A percentile compares a stretch with the other conserved stretches of the same genome.
Conservation (phyloP, 495 filamentous ascomycete genomes). For the Penicillium arizonense region DNA sequence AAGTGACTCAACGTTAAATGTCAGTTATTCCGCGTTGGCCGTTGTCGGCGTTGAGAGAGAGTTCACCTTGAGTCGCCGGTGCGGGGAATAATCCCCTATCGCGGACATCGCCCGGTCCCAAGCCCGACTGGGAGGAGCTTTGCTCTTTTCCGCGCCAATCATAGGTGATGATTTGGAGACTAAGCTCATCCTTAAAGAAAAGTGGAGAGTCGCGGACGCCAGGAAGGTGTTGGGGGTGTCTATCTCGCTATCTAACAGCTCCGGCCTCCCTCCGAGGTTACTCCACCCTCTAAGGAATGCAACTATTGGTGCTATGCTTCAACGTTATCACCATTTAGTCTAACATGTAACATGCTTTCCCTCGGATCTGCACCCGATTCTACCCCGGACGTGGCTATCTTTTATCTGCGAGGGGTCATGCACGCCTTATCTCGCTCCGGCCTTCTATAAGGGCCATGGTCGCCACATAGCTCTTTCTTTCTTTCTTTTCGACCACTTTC, state of each 20-base stretch:
- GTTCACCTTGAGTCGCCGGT: not conserved
- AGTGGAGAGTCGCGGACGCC: not conserved
- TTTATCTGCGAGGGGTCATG: constrained; percentile 7
- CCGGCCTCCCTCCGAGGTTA: constrained; percentile 8
- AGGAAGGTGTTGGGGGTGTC: not conserved
- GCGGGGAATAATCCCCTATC: constrained; percentile 7
- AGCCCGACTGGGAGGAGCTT: not conserved
- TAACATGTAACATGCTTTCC: not conserved
- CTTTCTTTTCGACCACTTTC: not conserved
- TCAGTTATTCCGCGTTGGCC: not conserved
- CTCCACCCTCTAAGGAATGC: not conserved
- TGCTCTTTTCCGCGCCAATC: not conserved
- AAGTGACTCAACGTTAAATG: too few relatives aligned
- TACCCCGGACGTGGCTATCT: not conserved
- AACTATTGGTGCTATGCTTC: constrained; percentile 7
- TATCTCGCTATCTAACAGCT: not conserved
- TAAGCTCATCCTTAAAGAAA: not conserved
- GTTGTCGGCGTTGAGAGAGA: not conserved
- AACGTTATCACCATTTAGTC: too few relatives aligned
- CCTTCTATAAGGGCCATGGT: not conserved
- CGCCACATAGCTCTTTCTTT: not conserved
- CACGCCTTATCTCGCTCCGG: not conserved
- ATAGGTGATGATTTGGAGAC: not conserved
- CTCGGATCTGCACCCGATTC: not conserved
- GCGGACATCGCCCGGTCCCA: not conserved